phyloP scores from a whole-genome alignment of 176 grass and related monocot species.

The Phoenix dactylifera region DNA sequence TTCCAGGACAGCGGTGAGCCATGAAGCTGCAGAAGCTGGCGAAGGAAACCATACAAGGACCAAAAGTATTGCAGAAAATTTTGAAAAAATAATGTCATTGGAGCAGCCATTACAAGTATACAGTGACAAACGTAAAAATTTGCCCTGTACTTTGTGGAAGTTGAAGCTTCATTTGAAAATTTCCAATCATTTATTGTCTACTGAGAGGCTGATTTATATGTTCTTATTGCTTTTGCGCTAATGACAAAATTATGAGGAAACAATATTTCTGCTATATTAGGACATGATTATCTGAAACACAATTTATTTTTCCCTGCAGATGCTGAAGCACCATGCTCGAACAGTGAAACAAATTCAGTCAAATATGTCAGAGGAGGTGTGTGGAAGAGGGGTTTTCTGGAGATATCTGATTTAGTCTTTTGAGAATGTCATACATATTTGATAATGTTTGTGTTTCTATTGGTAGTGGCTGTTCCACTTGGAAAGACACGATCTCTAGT shows the following conservation, averaged over 20 bases:
- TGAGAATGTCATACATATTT: slow-evolving; percentile 12
- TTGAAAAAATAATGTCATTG: slow-evolving; percentile 48
- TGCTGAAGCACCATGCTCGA: slow-evolving; percentile 61
- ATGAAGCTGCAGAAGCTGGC: slow-evolving; percentile 25
- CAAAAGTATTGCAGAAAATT: slow-evolving; percentile 40
- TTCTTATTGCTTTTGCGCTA: not conserved
- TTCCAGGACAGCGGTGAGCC: slow-evolving; percentile 22
- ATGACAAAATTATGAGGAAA: not conserved
- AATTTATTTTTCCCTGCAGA: slow-evolving; percentile 32
- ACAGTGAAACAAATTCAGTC: slow-evolving; percentile 37
- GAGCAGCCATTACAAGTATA: slow-evolving; percentile 28
- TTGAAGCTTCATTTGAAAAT: no score
- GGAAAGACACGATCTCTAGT: slow-evolving; percentile 90
- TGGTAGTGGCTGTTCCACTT: slow-evolving; percentile 79
- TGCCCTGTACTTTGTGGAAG: no score
- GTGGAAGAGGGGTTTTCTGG: slow-evolving; percentile 4
- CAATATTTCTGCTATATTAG: not conserved
- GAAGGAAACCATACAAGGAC: slow-evolving; percentile 16
- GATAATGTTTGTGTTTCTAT: slow-evolving; percentile 21
- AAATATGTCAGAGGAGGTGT: slow-evolving; percentile 96
- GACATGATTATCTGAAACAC: slow-evolving; percentile 6
- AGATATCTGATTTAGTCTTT: not conserved
- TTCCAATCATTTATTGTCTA: no score
- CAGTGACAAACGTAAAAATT: not conserved
- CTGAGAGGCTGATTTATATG: not conserved